These are phyloP conservation scores for Nakazawaea pomicola DNA, from an alignment of 805 yeast species.

Conservation along the genomic window DNA sequence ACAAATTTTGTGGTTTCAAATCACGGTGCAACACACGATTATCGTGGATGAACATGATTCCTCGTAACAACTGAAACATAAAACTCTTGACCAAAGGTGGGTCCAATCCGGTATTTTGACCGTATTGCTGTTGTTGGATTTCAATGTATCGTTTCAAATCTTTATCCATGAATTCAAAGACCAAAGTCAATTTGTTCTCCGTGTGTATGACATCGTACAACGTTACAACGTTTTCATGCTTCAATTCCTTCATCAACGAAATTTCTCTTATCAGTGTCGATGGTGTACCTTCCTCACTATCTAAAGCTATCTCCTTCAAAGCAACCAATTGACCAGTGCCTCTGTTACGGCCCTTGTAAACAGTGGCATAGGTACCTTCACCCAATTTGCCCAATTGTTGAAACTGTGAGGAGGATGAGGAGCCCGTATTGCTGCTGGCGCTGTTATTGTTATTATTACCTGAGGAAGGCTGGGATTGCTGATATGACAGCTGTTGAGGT, in stretches of 20 bases:
- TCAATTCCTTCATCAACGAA: slow-evolving; percentile 89
- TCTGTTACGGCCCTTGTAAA: slow-evolving; percentile 86
- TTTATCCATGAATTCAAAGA: slow-evolving; percentile 88
- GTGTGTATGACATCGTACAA: slow-evolving; percentile 95
- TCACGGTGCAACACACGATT: slow-evolving; percentile 81
- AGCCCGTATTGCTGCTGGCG: neutral
- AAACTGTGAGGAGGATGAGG: slow-evolving; percentile 9
- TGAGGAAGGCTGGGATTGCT: neutral
- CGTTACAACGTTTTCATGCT: slow-evolving; percentile 89
- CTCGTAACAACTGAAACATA: slow-evolving; percentile 89
- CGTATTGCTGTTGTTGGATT: slow-evolving; percentile 47
- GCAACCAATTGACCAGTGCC: slow-evolving; percentile 90
- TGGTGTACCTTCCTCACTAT: slow-evolving; percentile 97
- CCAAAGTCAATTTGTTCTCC: slow-evolving; percentile 90
- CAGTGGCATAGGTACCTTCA: slow-evolving; percentile 98
- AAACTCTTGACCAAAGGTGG: slow-evolving; percentile 76
- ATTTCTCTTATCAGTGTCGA: slow-evolving; percentile 97
- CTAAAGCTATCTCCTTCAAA: slow-evolving; percentile 87
- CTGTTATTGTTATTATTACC: neutral
- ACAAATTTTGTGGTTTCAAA: slow-evolving; percentile 90
- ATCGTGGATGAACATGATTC: slow-evolving; percentile 84
- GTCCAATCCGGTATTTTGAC: slow-evolving; percentile 63
- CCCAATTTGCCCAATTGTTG: slow-evolving; percentile 71
- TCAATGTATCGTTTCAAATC: slow-evolving; percentile 96
- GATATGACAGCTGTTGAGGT: neutral